Evolutionary conservation across 768 basidiomycete genomes (phyloP).

Genomic region (Calocybe cyanea): DNA sequence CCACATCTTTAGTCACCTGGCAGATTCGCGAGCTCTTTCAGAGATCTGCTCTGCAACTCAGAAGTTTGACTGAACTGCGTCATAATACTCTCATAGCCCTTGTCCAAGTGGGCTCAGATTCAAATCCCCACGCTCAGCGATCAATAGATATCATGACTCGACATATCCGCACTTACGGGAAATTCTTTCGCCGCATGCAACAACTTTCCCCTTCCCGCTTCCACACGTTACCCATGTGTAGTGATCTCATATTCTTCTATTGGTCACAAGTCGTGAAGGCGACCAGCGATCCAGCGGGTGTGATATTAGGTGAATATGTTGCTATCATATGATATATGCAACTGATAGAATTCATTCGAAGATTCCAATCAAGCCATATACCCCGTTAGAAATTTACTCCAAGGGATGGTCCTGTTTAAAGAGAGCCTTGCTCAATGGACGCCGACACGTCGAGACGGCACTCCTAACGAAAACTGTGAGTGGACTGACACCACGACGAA

Average conservation of each 20-base stretch:
- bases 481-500: not conserved
- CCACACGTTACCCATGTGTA: constrained; percentile 57
- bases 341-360: constrained; percentile 21
- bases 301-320: constrained; percentile 51
- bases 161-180: constrained; percentile 71
- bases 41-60: constrained; percentile 53
- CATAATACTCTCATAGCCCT: constrained; percentile 46
- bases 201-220: constrained; percentile 59
- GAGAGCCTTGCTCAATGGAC: constrained; percentile 80
- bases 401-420: constrained; percentile 83
- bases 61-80: constrained; percentile 53
- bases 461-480: constrained; percentile 56
- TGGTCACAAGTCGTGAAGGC: constrained; percentile 79
- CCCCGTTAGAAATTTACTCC: constrained; percentile 78
- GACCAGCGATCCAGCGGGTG: constrained; percentile 46
- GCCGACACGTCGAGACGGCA: constrained; percentile 56
- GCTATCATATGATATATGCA: not conserved
- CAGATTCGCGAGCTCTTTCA: constrained; percentile 64
- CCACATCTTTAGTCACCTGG: constrained; percentile 2
- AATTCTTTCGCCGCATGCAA: constrained; percentile 75
- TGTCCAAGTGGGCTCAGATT: constrained; percentile 20
- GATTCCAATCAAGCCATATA: constrained; percentile 63
- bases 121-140: constrained; percentile 33
- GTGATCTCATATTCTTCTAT: constrained; percentile 70
- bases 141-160: constrained; percentile 59